Percentiles rank a stretch among this genome's conserved stretches.
Evolutionary conservation across 2,329 filamentous ascomycete genomes (phyloP).

Genomic region (Fusarium sp.): DNA sequence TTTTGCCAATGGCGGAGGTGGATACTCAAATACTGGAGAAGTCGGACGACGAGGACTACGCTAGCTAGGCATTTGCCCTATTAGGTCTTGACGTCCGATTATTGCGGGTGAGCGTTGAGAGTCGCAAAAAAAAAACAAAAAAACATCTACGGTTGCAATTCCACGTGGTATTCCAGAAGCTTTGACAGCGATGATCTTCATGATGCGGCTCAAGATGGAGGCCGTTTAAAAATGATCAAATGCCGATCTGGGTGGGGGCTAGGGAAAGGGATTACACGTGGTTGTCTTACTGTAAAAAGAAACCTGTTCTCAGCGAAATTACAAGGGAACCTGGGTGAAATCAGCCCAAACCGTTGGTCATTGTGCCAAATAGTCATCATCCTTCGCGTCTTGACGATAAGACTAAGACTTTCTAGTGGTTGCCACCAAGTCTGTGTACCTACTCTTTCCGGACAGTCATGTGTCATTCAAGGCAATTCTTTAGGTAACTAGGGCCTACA

Average conservation of each 20-base stretch:
- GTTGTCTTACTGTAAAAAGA: neutral
- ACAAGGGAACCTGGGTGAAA: neutral
- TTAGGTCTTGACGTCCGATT: conserved; percentile 3
- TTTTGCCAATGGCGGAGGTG: conserved; percentile 31
- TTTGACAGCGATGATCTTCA: conserved; percentile 15
- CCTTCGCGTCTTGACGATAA: conserved; percentile 12
- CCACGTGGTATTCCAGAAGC: conserved; percentile 29
- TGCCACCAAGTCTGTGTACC: neutral
- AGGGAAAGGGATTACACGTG: conserved; percentile 2
- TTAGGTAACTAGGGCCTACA: conserved; percentile 27
- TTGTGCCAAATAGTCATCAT: neutral
- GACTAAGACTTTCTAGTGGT: neutral
- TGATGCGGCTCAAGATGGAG: conserved; percentile 16
- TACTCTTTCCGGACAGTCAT: conserved; percentile 13
- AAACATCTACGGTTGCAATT: neutral
- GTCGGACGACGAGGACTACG: conserved; percentile 5
- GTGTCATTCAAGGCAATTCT: conserved; percentile 20
- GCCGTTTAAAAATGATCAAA: neutral
- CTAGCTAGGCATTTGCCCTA: conserved; percentile 29
- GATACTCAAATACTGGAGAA: conserved; percentile 27
- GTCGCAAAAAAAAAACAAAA: no score
- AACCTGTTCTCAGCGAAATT: neutral
- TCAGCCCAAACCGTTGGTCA: neutral
- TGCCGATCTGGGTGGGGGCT: conserved; percentile 7
- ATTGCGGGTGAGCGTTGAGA: conserved; percentile 19